Conservation (phyloP, 2,329 filamentous ascomycete genomes). For the Coleophoma crateriformis region DNA sequence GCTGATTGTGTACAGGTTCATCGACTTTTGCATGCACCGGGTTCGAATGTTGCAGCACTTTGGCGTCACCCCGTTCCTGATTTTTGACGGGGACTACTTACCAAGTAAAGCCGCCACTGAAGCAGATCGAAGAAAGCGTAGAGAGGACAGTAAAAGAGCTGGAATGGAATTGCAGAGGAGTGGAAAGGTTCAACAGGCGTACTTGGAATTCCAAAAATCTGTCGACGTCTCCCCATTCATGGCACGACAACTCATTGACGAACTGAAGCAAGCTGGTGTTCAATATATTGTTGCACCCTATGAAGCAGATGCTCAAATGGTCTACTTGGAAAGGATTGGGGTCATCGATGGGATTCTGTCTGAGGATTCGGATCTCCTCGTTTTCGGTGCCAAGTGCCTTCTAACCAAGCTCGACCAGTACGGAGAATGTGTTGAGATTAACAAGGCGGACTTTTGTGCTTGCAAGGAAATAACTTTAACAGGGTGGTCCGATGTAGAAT, state of each 20-base stretch:
- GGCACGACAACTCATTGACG: slow-evolving; percentile 86
- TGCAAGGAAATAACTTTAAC: slow-evolving; percentile 84
- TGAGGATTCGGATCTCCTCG: slow-evolving; percentile 92
- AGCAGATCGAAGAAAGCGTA: slow-evolving; percentile 64
- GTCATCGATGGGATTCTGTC: slow-evolving; percentile 84
- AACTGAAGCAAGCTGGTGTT: slow-evolving; percentile 74
- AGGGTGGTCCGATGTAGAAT: slow-evolving; percentile 88
- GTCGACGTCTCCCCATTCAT: slow-evolving; percentile 95
- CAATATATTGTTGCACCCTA: slow-evolving; percentile 93
- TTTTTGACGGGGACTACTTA: slow-evolving; percentile 93
- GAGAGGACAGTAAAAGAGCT: slow-evolving; percentile 69
- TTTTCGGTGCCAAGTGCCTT: slow-evolving; percentile 87
- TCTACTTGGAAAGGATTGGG: slow-evolving; percentile 84
- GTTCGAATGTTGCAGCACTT: slow-evolving; percentile 94
- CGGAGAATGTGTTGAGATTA: slow-evolving; percentile 88
- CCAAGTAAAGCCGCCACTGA: slow-evolving; percentile 92
- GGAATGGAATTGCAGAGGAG: slow-evolving; percentile 77
- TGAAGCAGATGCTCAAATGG: slow-evolving; percentile 94
- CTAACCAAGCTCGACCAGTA: slow-evolving; percentile 93
- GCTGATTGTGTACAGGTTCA: slow-evolving; percentile 53
- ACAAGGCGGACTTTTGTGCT: slow-evolving; percentile 80
- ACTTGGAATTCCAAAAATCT: slow-evolving; percentile 86
- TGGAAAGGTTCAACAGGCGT: slow-evolving; percentile 74
- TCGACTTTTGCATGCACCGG: slow-evolving; percentile 84
- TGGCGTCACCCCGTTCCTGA: slow-evolving; percentile 86